phyloP scores from a whole-genome alignment of 495 filamentous ascomycete genomes.

The Massariosphaeria phaeospora region DNA sequence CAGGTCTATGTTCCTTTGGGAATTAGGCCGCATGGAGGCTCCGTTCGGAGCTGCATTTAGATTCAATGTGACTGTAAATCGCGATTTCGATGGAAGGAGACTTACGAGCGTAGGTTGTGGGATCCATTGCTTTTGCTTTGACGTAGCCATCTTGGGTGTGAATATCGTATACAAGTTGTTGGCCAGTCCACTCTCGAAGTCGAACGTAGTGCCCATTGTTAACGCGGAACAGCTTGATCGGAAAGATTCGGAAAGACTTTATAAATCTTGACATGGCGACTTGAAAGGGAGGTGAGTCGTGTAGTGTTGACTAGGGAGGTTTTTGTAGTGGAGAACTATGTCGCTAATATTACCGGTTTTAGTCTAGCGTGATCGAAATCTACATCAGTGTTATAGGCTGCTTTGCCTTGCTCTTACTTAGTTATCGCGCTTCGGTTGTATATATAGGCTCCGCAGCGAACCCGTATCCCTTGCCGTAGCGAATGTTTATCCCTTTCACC shows the following conservation, averaged over 20 bases:
- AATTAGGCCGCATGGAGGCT: not conserved
- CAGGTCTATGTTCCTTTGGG: not conserved
- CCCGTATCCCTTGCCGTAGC: no score
- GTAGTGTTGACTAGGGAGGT: no score
- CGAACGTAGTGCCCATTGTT: not conserved
- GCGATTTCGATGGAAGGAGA: not conserved
- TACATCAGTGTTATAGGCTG: no score
- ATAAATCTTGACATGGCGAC: constrained; percentile 3
- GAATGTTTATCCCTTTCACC: no score
- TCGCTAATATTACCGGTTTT: no score
- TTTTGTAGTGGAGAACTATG: no score
- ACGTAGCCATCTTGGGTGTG: not conserved
- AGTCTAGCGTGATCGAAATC: no score
- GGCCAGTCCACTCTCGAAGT: not conserved
- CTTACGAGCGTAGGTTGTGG: not conserved
- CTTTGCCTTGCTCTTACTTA: no score
- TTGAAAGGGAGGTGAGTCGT: no score
- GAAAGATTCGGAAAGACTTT: not conserved
- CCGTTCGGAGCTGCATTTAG: not conserved
- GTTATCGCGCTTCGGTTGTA: no score
- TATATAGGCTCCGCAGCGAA: no score
- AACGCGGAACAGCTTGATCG: not conserved
- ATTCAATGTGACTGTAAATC: not conserved
- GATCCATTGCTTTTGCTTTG: not conserved
- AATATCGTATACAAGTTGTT: not conserved